Percentiles rank a stretch among this genome's conserved stretches.
Conservation (phyloP, 495 filamentous ascomycete species). For the Delitschia confertaspora region DNA sequence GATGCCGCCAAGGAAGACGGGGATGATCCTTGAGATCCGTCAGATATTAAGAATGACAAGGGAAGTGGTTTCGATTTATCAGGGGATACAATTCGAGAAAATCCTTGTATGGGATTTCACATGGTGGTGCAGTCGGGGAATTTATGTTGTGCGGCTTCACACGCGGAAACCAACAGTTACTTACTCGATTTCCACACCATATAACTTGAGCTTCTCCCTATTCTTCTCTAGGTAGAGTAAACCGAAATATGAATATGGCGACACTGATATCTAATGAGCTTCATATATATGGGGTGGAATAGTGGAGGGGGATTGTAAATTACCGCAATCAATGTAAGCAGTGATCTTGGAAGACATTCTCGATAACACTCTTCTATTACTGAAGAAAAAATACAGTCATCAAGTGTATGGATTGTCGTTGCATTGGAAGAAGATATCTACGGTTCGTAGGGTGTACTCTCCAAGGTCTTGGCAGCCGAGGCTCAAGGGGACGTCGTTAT, state of each 20-base stretch:
- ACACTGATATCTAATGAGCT: conserved; percentile 40
- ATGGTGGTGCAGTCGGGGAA: no score
- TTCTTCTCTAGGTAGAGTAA: conserved; percentile 51
- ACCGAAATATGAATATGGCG: conserved; percentile 60
- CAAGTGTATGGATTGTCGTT: no score
- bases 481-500: conserved; percentile 10
- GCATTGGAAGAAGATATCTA: no score
- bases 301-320: no score
- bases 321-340: conserved; percentile 52
- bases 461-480: conserved; percentile 19
- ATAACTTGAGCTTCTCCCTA: conserved; percentile 41
- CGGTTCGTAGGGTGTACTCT: neutral
- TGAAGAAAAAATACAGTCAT: no score
- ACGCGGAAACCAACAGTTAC: neutral
- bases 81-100: neutral
- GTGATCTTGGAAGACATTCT: conserved; percentile 53
- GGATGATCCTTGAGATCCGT: conserved; percentile 62
- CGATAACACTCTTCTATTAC: no score
- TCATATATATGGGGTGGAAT: neutral
- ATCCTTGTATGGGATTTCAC: no score
- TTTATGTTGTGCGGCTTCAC: no score
- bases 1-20: conserved; percentile 66
- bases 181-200: conserved; percentile 57
- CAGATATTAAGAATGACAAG: neutral
- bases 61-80: neutral